Percentiles rank a stretch among this genome's conserved stretches.
phyloP scores from a whole-genome alignment of 2,329 filamentous ascomycete genomes.

The Ophiocordyceps camponoti-saundersi region DNA sequence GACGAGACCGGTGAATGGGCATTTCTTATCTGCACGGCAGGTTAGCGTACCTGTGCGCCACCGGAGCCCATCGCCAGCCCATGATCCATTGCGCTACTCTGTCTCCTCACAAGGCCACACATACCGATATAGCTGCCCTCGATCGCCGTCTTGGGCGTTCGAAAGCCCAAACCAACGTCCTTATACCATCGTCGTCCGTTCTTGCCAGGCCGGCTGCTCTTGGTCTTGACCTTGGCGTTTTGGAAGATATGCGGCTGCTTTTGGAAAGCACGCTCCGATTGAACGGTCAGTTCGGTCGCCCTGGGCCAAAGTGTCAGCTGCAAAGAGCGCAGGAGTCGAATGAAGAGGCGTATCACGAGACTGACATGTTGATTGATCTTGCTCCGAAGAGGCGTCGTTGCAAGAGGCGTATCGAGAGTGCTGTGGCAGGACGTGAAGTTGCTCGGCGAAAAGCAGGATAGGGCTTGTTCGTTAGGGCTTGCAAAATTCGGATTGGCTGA shows the following conservation, averaged over 20 bases:
- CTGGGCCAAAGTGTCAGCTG: slow-evolving; percentile 35
- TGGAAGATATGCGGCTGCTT: slow-evolving; percentile 99
- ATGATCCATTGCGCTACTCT: neutral
- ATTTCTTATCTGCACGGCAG: slow-evolving; percentile 86
- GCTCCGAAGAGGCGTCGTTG: slow-evolving; percentile 20
- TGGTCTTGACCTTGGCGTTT: slow-evolving; percentile 85
- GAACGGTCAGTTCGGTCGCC: slow-evolving; percentile 98
- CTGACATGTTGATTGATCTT: slow-evolving; percentile 28
- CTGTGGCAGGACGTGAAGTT: slow-evolving; percentile 17
- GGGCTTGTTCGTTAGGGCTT: slow-evolving; percentile 22
- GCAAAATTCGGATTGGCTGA: slow-evolving; percentile 20
- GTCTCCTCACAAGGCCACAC: slow-evolving; percentile 21
- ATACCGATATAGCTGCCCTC: slow-evolving; percentile 98
- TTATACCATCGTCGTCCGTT: slow-evolving; percentile 92
- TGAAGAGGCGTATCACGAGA: slow-evolving; percentile 4
- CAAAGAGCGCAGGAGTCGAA: slow-evolving; percentile 3
- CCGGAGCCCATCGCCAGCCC: neutral
- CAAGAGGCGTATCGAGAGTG: slow-evolving; percentile 20
- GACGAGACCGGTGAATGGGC: slow-evolving; percentile 97
- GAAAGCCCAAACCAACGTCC: slow-evolving; percentile 98
- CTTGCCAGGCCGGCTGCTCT: slow-evolving; percentile 76
- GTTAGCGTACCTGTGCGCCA: slow-evolving; percentile 8
- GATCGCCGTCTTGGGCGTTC: slow-evolving; percentile 96
- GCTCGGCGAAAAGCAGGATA: slow-evolving; percentile 20
- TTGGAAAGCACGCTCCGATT: slow-evolving; percentile 99